Evolutionary conservation across 139 green algal genomes (phyloP).

Genomic region (Micractinium conductrix): DNA sequence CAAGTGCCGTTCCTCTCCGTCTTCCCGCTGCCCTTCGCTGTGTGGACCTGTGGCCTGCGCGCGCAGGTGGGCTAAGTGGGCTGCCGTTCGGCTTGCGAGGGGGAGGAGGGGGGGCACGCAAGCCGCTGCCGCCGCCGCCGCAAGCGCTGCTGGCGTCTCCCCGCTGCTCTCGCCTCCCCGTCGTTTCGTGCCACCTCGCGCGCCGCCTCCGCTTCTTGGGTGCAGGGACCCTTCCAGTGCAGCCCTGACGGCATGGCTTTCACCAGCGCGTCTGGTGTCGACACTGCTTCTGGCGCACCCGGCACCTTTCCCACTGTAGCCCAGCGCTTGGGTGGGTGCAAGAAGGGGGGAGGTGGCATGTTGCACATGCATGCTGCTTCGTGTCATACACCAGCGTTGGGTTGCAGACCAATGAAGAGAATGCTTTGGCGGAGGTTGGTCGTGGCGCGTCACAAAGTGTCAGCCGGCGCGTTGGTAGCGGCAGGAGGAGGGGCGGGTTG

Average conservation of each 20-base stretch:
- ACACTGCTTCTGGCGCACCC: not conserved
- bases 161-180: too few relatives aligned
- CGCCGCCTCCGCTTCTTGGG: too few relatives aligned
- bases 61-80: too few relatives aligned
- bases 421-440: not conserved
- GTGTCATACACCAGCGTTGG: too few relatives aligned
- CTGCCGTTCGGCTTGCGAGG: too few relatives aligned
- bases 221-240: constrained; percentile 39
- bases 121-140: too few relatives aligned
- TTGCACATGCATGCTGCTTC: too few relatives aligned
- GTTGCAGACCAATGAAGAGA: not conserved
- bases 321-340: not conserved
- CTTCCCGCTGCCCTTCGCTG: constrained; percentile 1
- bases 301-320: not conserved
- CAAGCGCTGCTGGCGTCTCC: too few relatives aligned
- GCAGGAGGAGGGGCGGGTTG: too few relatives aligned
- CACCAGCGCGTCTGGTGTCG: not conserved
- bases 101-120: too few relatives aligned
- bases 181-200: too few relatives aligned
- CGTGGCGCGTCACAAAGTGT: not conserved
- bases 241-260: not conserved
- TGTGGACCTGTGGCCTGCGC: constrained; percentile 41
- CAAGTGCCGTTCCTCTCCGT: not conserved
- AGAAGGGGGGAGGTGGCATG: too few relatives aligned
- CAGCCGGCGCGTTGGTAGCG: not conserved